Evolutionary conservation across 225 moss, liverwort and hornwort species (phyloP).

Genomic region (Bryum argenteum): DNA sequence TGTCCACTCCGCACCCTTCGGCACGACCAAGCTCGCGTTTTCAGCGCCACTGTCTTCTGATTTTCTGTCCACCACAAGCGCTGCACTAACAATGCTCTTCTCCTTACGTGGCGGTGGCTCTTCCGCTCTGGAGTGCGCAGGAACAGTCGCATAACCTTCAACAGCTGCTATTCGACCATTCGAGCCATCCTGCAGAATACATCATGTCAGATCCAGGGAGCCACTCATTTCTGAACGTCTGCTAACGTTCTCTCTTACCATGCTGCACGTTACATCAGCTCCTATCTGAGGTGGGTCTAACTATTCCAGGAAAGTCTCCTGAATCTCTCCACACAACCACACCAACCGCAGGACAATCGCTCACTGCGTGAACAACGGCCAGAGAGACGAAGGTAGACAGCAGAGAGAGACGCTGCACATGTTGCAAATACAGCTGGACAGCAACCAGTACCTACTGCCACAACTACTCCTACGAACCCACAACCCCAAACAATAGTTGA

Average conservation of each 20-base stretch:
- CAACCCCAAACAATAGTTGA: constrained; percentile 20
- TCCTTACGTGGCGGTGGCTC: constrained; percentile 29
- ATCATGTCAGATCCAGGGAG: constrained; percentile 24
- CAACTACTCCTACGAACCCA: constrained; percentile 7
- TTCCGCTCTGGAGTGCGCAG: constrained; percentile 29
- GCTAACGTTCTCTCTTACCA: neutral
- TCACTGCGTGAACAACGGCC: neutral
- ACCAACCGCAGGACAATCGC: neutral
- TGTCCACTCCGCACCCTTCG: constrained; percentile 45
- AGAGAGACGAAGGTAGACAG: neutral
- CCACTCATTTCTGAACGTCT: neutral
- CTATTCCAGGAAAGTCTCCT: neutral
- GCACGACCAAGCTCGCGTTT: constrained; percentile 18
- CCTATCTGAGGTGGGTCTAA: neutral
- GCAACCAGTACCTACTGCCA: constrained; percentile 11
- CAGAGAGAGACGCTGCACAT: neutral
- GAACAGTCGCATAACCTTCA: constrained; percentile 24
- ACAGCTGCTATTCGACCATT: constrained; percentile 30
- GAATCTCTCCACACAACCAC: neutral
- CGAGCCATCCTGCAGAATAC: constrained; percentile 40
- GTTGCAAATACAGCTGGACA: neutral
- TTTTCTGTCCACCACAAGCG: constrained; percentile 3
- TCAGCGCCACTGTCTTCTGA: constrained; percentile 27
- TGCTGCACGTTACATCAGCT: constrained; percentile 9
- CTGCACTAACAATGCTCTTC: constrained; percentile 28